Percentiles rank a stretch among this genome's conserved stretches.
phyloP scores from a whole-genome alignment of 352 stramenopile genomes.

The Pythium brachiatum region DNA sequence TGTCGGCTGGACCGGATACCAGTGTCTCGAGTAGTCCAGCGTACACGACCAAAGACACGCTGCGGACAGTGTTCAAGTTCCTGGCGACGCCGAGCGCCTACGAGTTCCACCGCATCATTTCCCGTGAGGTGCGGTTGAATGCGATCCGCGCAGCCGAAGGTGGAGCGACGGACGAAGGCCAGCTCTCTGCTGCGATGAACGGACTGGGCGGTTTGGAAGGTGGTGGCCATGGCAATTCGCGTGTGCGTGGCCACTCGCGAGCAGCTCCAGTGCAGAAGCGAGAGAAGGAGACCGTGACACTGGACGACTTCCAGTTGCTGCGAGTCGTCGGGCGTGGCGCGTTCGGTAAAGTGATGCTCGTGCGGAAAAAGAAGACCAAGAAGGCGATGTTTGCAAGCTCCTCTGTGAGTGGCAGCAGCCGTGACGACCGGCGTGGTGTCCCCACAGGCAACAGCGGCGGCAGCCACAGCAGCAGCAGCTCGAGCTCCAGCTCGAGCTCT shows the following conservation, averaged over 20 bases:
- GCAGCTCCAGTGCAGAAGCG: slow-evolving; percentile 12
- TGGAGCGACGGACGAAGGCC: slow-evolving; percentile 1
- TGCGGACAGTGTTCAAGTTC: slow-evolving; percentile 85
- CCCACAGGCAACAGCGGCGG: slow-evolving; percentile 1
- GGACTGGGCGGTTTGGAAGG: slow-evolving; percentile 8
- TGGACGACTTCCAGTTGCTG: slow-evolving; percentile 97
- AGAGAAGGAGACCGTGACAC: slow-evolving; percentile 59
- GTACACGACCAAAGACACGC: slow-evolving; percentile 64
- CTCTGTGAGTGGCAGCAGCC: neutral
- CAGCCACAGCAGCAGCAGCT: neutral
- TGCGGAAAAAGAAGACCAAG: slow-evolving; percentile 51
- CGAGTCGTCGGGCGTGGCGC: slow-evolving; percentile 96
- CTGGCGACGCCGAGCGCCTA: slow-evolving; percentile 69
- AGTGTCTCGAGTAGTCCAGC: slow-evolving; percentile 52
- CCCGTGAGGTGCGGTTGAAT: slow-evolving; percentile 48
- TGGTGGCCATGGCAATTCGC: slow-evolving; percentile 16
- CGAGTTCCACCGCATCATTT: slow-evolving; percentile 67
- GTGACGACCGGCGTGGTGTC: slow-evolving; percentile 1
- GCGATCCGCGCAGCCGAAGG: slow-evolving; percentile 31
- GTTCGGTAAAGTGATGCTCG: slow-evolving; percentile 95
- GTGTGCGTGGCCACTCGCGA: slow-evolving; percentile 4
- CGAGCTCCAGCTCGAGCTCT: neutral
- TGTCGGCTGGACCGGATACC: slow-evolving; percentile 69
- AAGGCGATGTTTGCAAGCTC: neutral
- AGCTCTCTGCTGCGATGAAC: slow-evolving; percentile 7